A percentile compares a stretch with the other conserved stretches of the same genome.
phyloP scores from a whole-genome alignment of 805 yeast species.

The Isabelozyma pseudorhagii region DNA sequence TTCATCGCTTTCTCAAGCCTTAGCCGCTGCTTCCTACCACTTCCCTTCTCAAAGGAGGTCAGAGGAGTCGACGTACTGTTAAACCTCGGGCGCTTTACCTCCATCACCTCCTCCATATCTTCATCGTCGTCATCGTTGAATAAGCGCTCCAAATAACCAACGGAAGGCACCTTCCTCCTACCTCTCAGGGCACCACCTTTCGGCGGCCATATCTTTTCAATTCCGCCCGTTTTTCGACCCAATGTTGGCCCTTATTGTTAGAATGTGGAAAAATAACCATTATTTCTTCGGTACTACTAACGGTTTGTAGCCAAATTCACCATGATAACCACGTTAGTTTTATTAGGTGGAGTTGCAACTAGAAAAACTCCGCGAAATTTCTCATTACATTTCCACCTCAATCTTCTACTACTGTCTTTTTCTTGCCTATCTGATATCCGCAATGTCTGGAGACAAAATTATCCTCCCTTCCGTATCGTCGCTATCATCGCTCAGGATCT shows the following conservation, averaged over 20 bases:
- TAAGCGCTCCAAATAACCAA: not conserved
- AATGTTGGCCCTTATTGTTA: not conserved
- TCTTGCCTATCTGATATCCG: not conserved
- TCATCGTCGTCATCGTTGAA: not conserved
- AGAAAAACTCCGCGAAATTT: not conserved
- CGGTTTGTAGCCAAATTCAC: not conserved
- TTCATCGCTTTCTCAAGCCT: not conserved
- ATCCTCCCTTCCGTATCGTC: conserved; percentile 30
- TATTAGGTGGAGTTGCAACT: not conserved
- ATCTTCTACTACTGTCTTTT: not conserved
- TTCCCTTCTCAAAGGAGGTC: not conserved
- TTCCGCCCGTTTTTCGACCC: not conserved
- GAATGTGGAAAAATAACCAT: not conserved
- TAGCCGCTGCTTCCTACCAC: not conserved
- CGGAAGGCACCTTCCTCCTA: not conserved
- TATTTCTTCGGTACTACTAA: not conserved
- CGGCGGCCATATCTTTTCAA: too few species aligned
- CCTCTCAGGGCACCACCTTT: too few species aligned
- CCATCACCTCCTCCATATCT: not conserved
- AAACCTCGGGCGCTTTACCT: not conserved
- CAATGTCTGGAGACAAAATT: conserved; percentile 15
- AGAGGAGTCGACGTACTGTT: not conserved
- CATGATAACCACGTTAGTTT: not conserved
- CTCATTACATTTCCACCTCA: not conserved
- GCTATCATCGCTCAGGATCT: conserved; percentile 23